Evolutionary conservation across 768 basidiomycete genomes (phyloP), one percentile per base, ranked within the genome.

Genomic region (Tylopilus sp.): DNA sequence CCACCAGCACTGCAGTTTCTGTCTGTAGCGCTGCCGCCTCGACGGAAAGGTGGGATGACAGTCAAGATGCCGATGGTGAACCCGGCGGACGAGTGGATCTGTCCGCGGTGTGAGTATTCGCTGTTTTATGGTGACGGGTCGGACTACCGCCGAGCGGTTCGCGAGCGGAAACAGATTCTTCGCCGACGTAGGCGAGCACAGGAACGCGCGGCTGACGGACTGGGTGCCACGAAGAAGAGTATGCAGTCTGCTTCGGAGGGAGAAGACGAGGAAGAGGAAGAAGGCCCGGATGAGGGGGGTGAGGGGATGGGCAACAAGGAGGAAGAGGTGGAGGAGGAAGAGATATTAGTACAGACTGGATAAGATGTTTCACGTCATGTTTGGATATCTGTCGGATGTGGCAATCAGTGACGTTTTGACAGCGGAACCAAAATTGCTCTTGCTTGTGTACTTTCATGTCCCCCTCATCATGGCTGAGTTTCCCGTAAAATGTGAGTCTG

Each of bases 31-130:
- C 75, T 90, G 39, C 81, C 85, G 15, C 74, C 78, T 36, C 76
- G 69, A 28, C 68, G 72, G 50, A n/a, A n/a, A n/a, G n/a, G n/a
- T n/a, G 62, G 67, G 40, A 56, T 67, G 58, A 53, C 68, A 30
- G 50, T 69, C 22, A 59, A 61, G 21, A 20, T 70, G 23, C 67
- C 69, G 52, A 68, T 84, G 47, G 77, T 76, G 21, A 77, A 81
- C 52, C 82, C 84, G 8, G 76, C 71, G 30, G 92, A 97, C 21
- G 95, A 98, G 67, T 97, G 91, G 86, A 85, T 98, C 52, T 98
- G 95, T 66, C 81, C 88, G 55, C 89, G 88, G 61, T 98, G 95
- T 74, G 95, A 98, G 71, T 95, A 93, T 67, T 77, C 83, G 51
- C 64, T 98, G 50, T 95, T 95, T 68, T 98, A 88, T 66, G 91